Conservation (phyloP, 495 filamentous ascomycete genomes). For the Talaromyces borbonicus region DNA sequence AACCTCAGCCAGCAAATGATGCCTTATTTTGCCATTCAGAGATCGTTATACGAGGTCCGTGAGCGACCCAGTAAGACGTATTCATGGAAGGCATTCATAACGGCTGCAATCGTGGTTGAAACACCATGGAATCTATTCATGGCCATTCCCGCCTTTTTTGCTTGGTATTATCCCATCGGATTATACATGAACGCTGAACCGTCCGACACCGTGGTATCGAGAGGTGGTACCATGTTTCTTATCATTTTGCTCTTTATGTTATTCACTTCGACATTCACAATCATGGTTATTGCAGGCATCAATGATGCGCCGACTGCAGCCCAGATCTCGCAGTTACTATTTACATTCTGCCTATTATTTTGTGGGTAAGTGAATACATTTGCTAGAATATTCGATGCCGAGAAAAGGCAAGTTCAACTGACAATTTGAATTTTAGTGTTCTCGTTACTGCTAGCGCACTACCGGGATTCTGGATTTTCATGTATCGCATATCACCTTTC, state of each 20-base stretch:
- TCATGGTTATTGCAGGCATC: slow-evolving; percentile 56
- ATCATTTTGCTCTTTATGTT: slow-evolving; percentile 45
- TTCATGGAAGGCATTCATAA: slow-evolving; percentile 63
- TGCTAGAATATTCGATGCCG: too few species aligned
- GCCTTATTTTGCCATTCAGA: slow-evolving; percentile 58
- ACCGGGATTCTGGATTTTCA: slow-evolving; percentile 75
- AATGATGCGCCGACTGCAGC: slow-evolving; percentile 53
- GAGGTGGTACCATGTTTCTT: slow-evolving; percentile 51
- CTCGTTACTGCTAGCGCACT: slow-evolving; percentile 51
- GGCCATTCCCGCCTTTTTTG: slow-evolving; percentile 49
- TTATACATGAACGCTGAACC: slow-evolving; percentile 43
- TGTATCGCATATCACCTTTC: slow-evolving; percentile 68
- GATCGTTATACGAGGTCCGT: slow-evolving; percentile 61
- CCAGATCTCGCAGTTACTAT: slow-evolving; percentile 51
- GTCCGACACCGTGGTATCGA: slow-evolving; percentile 34
- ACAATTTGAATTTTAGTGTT: slow-evolving; percentile 34
- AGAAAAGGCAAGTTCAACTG: background rate
- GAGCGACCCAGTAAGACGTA: slow-evolving; percentile 67
- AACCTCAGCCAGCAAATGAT: slow-evolving; percentile 73
- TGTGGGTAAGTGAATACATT: slow-evolving; percentile 29
- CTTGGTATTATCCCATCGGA: slow-evolving; percentile 64
- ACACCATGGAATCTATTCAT: slow-evolving; percentile 65
- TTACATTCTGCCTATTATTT: slow-evolving; percentile 54
- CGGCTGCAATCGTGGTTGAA: slow-evolving; percentile 61
- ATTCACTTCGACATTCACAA: slow-evolving; percentile 52